Evolutionary conservation across 129 eudicot species (phyloP).

Genomic region (Ambrosia artemisiifolia): DNA sequence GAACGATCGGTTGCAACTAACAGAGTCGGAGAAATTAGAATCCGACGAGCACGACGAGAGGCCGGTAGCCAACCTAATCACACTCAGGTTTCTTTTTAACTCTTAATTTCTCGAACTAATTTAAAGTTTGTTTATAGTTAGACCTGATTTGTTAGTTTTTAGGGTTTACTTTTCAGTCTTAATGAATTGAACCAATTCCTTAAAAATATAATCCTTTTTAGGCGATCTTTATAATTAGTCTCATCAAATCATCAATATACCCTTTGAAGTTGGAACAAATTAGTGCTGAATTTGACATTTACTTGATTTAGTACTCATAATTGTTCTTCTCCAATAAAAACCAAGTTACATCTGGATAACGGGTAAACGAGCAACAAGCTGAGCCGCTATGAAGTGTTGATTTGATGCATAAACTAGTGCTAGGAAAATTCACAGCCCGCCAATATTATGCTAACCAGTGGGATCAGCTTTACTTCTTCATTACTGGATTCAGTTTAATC

Average conservation of each 20-base stretch:
- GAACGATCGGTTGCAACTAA: neutral
- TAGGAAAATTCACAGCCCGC: too few relatives aligned
- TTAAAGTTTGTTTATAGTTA: neutral
- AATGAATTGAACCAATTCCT: neutral
- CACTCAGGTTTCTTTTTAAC: neutral
- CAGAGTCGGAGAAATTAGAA: neutral
- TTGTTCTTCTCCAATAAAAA: too few relatives aligned
- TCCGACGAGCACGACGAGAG: too few relatives aligned
- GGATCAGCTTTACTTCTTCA: neutral
- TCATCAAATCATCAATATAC: neutral
- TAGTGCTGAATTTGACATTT: neutral
- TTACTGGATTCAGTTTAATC: too few relatives aligned
- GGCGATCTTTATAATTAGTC: neutral
- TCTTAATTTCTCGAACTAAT: neutral
- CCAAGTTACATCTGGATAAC: too few relatives aligned
- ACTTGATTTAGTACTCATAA: too few relatives aligned
- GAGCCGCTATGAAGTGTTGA: too few relatives aligned
- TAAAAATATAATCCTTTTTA: neutral
- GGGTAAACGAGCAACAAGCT: too few relatives aligned
- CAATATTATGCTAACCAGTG: too few relatives aligned
- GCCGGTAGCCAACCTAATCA: neutral
- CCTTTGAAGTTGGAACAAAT: neutral
- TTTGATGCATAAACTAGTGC: too few relatives aligned
- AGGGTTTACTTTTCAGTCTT: slow-evolving; percentile 3
- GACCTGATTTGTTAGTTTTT: neutral